These are phyloP conservation scores for Astrothelium subdiscretum DNA, from an alignment of 495 filamentous ascomycete genomes.

Conservation along the genomic window DNA sequence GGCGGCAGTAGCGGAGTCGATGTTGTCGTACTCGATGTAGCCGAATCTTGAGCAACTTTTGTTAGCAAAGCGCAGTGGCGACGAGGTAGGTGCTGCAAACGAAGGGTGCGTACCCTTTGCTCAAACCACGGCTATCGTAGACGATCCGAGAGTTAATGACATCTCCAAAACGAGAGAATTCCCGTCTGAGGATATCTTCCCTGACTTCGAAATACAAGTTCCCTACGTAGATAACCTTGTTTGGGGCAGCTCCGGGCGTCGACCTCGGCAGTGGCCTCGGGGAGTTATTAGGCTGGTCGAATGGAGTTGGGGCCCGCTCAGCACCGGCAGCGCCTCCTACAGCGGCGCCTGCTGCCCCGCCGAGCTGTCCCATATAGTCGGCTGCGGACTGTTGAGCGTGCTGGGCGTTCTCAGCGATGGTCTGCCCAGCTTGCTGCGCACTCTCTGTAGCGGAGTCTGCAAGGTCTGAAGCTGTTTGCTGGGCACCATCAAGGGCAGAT, in stretches of 20 bases:
- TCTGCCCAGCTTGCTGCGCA: not conserved
- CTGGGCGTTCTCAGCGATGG: not conserved
- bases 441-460: not conserved
- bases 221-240: constrained; percentile 46
- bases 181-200: constrained; percentile 22
- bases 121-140: constrained; percentile 61
- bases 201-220: constrained; percentile 77
- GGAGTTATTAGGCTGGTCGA: not conserved
- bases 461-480: not conserved
- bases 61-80: not conserved
- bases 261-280: not conserved
- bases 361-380: not conserved
- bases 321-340: not conserved
- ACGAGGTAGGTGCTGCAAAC: not conserved
- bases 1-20: constrained; percentile 48
- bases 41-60: constrained; percentile 48
- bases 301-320: not conserved
- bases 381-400: not conserved
- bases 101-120: constrained; percentile 62
- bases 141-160: constrained; percentile 45
- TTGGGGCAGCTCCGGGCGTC: not conserved
- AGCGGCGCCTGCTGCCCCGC: not conserved
- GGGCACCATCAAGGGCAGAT: not conserved
- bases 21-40: constrained; percentile 55
- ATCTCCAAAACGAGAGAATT: constrained; percentile 25